These are phyloP conservation scores for Cutaneotrichosporon arboriforme DNA, from an alignment of 1,284 basidiomycete genomes.

Conservation along the genomic window DNA sequence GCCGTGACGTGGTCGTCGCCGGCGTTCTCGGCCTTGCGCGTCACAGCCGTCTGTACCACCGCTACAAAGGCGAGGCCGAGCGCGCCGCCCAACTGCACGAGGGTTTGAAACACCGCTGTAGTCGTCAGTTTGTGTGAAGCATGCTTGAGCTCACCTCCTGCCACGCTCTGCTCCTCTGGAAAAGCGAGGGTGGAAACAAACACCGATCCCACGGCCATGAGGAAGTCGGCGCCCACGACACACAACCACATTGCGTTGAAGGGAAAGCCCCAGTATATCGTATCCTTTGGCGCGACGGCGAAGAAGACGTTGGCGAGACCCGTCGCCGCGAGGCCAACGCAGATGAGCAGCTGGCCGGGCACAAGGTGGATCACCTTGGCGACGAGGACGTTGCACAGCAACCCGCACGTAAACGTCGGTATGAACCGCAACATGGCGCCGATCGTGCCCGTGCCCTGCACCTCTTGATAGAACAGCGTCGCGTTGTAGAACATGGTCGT, in stretches of 20 bases:
- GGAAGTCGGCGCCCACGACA: slow-evolving; percentile 73
- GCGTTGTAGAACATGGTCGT: slow-evolving; percentile 33
- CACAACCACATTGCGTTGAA: slow-evolving; percentile 69
- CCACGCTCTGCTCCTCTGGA: slow-evolving; percentile 70
- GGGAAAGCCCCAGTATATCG: slow-evolving; percentile 70
- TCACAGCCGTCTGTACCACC: slow-evolving; percentile 55
- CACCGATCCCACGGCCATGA: slow-evolving; percentile 66
- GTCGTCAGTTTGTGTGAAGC: slow-evolving; percentile 41
- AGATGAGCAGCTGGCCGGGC: slow-evolving; percentile 48
- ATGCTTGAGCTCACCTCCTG: slow-evolving; percentile 63
- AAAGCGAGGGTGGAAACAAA: slow-evolving; percentile 68
- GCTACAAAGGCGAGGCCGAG: slow-evolving; percentile 70
- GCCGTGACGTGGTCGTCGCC: slow-evolving; percentile 18
- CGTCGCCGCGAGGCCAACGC: slow-evolving; percentile 58
- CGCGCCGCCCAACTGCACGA: slow-evolving; percentile 61
- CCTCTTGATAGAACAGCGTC: slow-evolving; percentile 40
- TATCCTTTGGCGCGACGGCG: slow-evolving; percentile 59
- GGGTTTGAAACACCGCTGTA: slow-evolving; percentile 51
- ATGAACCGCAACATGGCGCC: slow-evolving; percentile 69
- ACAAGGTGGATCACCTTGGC: slow-evolving; percentile 33
- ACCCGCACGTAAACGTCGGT: slow-evolving; percentile 67
- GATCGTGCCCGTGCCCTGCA: slow-evolving; percentile 46
- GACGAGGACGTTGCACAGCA: slow-evolving; percentile 58
- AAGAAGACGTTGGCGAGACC: slow-evolving; percentile 62
- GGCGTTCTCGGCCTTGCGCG: slow-evolving; percentile 14